These are phyloP conservation scores for Trametes cinnabarina DNA, from an alignment of 768 basidiomycete genomes.

Conservation along the genomic window DNA sequence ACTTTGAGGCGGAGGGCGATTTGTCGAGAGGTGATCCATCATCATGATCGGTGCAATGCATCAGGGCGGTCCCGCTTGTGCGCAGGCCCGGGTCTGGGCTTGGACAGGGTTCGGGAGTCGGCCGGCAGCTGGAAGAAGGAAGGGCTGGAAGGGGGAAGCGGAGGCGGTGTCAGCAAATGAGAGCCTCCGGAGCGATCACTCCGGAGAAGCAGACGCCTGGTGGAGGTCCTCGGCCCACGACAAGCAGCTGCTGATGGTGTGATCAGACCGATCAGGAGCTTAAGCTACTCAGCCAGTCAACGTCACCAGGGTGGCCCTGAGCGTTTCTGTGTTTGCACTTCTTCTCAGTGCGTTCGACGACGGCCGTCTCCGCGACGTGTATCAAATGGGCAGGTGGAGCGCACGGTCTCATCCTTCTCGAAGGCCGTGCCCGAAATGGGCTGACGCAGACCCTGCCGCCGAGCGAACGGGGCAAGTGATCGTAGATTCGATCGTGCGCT, in stretches of 20 bases:
- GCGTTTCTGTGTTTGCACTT: background rate
- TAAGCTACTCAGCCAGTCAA: background rate
- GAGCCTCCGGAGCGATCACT: background rate
- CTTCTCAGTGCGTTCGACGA: too few relatives aligned
- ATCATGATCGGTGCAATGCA: background rate
- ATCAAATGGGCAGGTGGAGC: constrained; percentile 7
- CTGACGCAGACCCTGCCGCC: constrained; percentile 9
- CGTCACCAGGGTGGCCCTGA: constrained; percentile 8
- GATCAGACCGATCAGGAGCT: background rate
- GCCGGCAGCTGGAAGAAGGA: background rate
- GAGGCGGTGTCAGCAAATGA: constrained; percentile 9
- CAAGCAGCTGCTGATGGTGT: too few relatives aligned
- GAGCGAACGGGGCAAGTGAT: constrained; percentile 18
- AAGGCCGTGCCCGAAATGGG: constrained; percentile 8
- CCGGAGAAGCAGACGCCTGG: background rate
- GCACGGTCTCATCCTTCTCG: constrained; percentile 11
- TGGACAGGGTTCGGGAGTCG: constrained; percentile 1
- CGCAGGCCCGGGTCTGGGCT: constrained; percentile 1
- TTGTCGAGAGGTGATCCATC: constrained; percentile 9
- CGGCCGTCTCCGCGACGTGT: constrained; percentile 15
- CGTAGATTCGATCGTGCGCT: constrained; percentile 18
- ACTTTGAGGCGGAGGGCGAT: background rate
- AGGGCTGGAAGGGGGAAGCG: background rate
- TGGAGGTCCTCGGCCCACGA: background rate
- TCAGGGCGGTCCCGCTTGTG: constrained; percentile 1